phyloP scores from a whole-genome alignment of 176 grass and related monocot genomes.

The Coix lacrymajobi region DNA sequence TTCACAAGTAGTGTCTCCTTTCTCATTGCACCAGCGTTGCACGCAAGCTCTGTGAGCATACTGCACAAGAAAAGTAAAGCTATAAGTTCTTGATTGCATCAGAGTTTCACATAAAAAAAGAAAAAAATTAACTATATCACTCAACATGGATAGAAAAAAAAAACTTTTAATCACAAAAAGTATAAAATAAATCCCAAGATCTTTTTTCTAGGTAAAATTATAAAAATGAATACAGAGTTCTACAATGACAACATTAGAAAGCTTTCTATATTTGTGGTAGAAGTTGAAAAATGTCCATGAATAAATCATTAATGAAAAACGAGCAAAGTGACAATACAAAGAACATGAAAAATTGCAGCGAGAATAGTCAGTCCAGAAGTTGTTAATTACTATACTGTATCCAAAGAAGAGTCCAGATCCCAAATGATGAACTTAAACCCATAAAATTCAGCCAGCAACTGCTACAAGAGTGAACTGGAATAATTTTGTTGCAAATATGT shows the following conservation, averaged over 20 bases:
- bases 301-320: neutral
- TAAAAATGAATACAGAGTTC: neutral
- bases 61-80: slow-evolving; percentile 42
- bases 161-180: neutral
- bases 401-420: neutral
- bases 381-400: neutral
- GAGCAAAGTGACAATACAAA: neutral
- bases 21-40: slow-evolving; percentile 96
- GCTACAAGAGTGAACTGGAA: neutral
- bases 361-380: neutral
- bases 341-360: neutral
- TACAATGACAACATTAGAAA: neutral
- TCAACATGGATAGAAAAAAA: neutral
- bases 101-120: neutral
- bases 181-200: neutral
- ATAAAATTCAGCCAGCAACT: neutral
- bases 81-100: neutral
- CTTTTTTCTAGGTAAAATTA: neutral
- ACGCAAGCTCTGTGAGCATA: slow-evolving; percentile 98
- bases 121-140: neutral
- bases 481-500: neutral
- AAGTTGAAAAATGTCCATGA: neutral
- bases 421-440: neutral
- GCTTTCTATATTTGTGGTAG: neutral
- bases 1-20: slow-evolving; percentile 96